Percentiles rank a stretch among this genome's conserved stretches.
Evolutionary conservation across 495 filamentous ascomycete genomes (phyloP).

Genomic region (Xylaria scruposa): DNA sequence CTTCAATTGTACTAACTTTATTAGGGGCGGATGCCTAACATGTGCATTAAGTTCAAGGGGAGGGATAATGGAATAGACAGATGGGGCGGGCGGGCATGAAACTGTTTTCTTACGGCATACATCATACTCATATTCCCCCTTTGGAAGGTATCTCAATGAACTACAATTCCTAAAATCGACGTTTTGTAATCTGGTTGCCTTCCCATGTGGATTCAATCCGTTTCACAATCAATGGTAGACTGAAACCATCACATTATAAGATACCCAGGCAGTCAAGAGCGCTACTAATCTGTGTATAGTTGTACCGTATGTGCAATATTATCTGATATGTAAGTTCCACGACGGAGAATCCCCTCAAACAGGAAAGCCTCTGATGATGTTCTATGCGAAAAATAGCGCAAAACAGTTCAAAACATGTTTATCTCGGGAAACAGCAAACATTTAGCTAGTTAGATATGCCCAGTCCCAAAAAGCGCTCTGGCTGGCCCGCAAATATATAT

Average conservation of each 20-base stretch:
- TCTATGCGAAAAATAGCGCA: background rate
- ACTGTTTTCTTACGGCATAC: constrained; percentile 40
- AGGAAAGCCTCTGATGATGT: background rate
- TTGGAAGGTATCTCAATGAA: constrained; percentile 12
- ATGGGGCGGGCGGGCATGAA: constrained; percentile 34
- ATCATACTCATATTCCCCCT: constrained; percentile 25
- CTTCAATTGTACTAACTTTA: constrained; percentile 44
- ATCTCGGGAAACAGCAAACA: background rate
- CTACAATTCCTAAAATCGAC: constrained; percentile 4
- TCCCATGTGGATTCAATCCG: background rate
- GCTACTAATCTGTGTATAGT: constrained; percentile 1
- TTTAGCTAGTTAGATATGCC: background rate
- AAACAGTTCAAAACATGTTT: background rate
- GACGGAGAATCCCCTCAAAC: background rate
- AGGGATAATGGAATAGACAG: constrained; percentile 38
- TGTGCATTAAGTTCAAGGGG: constrained; percentile 27
- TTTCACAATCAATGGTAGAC: background rate
- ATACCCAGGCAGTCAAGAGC: background rate
- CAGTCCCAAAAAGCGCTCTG: background rate
- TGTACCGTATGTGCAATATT: background rate
- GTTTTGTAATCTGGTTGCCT: background rate
- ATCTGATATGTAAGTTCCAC: constrained; percentile 2
- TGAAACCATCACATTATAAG: background rate
- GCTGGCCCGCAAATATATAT: background rate
- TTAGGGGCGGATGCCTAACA: constrained; percentile 31